Evolutionary conservation across 108 stramenopile genomes (phyloP).

Genomic region (Skeletonema menzelii): DNA sequence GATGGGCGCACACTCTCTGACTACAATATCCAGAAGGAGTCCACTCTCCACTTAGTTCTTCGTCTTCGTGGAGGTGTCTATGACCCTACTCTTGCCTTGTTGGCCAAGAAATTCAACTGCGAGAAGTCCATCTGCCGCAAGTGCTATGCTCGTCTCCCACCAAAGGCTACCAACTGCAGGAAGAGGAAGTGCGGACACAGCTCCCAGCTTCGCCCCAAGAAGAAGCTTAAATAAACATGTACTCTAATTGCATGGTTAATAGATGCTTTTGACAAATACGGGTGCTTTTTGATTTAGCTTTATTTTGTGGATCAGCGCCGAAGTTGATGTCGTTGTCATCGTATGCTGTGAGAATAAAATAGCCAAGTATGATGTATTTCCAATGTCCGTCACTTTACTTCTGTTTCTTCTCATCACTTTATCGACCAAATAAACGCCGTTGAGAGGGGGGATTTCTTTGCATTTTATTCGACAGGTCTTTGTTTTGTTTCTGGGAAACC

Average conservation of each 20-base stretch:
- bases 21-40: conserved; percentile 99
- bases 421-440: neutral
- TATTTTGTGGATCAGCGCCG: neutral
- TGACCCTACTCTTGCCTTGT: conserved; percentile 96
- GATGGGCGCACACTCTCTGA: conserved; percentile 98
- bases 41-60: conserved; percentile 93
- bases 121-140: conserved; percentile 98
- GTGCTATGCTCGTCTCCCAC: conserved; percentile 99
- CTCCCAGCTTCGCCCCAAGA: conserved; percentile 99
- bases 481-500: too few relatives aligned
- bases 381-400: neutral
- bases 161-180: conserved; percentile 99
- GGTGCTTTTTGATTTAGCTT: conserved; percentile 1
- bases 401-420: neutral
- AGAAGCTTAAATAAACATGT: conserved; percentile 97
- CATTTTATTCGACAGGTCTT: neutral
- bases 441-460: neutral
- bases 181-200: conserved; percentile 99
- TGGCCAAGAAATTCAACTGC: conserved; percentile 99
- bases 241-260: conserved; percentile 1
- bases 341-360: conserved; percentile 12
- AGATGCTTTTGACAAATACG: neutral
- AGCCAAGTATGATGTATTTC: conserved; percentile 10
- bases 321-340: neutral
- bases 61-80: conserved; percentile 95